Evolutionary conservation across 208 protist genomes (phyloP).

Genomic region (Crithidia acanthocephali): DNA sequence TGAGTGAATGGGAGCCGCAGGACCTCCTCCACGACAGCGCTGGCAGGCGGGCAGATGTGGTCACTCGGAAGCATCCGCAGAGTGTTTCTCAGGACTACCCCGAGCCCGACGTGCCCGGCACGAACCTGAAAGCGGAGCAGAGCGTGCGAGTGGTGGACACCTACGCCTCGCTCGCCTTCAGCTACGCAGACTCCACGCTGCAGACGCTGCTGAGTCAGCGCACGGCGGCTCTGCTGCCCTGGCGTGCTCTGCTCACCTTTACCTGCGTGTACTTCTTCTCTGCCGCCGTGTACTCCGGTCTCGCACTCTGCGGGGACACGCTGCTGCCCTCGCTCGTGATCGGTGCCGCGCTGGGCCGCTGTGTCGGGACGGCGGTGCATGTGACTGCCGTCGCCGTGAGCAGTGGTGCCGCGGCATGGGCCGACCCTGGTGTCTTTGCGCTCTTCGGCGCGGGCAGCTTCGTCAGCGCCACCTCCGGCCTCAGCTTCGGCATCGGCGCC

Average conservation of each 20-base stretch:
- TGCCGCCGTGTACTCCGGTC: constrained; percentile 51
- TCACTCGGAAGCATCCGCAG: too few species aligned
- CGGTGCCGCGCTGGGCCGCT: constrained; percentile 46
- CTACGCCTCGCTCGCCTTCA: constrained; percentile 61
- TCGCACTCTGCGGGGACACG: constrained; percentile 38
- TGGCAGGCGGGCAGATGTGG: too few species aligned
- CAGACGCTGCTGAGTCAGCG: constrained; percentile 53
- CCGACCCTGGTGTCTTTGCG: constrained; percentile 58
- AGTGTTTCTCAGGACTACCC: too few species aligned
- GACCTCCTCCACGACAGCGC: too few species aligned
- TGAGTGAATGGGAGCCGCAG: too few species aligned
- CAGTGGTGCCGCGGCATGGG: constrained; percentile 32
- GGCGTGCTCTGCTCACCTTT: constrained; percentile 40
- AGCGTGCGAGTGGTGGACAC: constrained; percentile 44
- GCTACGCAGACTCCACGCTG: constrained; percentile 52
- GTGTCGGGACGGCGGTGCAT: constrained; percentile 33
- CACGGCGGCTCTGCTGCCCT: constrained; percentile 40
- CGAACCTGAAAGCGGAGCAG: constrained; percentile 15
- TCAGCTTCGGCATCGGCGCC: constrained; percentile 52
- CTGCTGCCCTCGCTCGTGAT: constrained; percentile 41
- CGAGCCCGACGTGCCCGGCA: too few species aligned
- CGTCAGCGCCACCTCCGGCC: constrained; percentile 45
- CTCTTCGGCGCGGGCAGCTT: constrained; percentile 71
- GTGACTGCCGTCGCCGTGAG: not conserved
- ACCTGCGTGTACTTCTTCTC: constrained; percentile 45